Evolutionary conservation across 352 stramenopile species (phyloP), one percentile per base, ranked within the genome.

Genomic region (Globisporangium uncinulatum): DNA sequence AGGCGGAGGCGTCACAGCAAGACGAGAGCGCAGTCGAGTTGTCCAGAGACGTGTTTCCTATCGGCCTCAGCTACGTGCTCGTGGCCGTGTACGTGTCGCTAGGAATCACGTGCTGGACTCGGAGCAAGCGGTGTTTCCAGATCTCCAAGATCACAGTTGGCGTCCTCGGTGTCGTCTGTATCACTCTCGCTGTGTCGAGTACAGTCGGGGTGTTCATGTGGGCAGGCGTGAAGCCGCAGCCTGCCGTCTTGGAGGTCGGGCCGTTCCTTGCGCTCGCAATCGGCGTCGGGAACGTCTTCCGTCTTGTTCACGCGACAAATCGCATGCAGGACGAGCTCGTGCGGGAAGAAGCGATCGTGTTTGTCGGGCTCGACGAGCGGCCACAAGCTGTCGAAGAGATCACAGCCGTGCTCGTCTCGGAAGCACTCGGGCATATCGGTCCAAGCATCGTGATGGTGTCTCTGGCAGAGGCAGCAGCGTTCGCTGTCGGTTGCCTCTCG

Each of bases 201-300:
- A 92, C 79, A 0, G 76, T 93, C 59, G 83, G 83, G 1, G 36
- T 89, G 29, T 86, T 90, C 39, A 79, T 70, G 41, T 90, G 79
- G 79, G 59, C 32, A 50, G 79, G 83, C 8, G 60, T 71, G 6
- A 84, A 83, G 60, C 63, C 89, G 0, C 78, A 92, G 51, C 65
- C 89, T 32, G 75, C 90, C 29, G 88, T 86, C 41, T 71, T 92
- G 46, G 73, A 86, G 19, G 68, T 86, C 13, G 45, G 88, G 36
- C 83, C 83, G 36, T 70, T 89, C 55, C 57, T 90, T 43, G 75
- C 73, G 32, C 63, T 92, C 0, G 79, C 74, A 1, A 87, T 92
- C 42, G 76, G 78, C n/a, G 73, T 85, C 9, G 76, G 83, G 32
- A 86, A 89, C 43, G 79, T 90, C 36, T 89, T 89, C 53, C 59